Percentiles rank a stretch among this genome's conserved stretches.
Evolutionary conservation across 73 alveolate species (phyloP).

Genomic region (Symbiodinium natans): DNA sequence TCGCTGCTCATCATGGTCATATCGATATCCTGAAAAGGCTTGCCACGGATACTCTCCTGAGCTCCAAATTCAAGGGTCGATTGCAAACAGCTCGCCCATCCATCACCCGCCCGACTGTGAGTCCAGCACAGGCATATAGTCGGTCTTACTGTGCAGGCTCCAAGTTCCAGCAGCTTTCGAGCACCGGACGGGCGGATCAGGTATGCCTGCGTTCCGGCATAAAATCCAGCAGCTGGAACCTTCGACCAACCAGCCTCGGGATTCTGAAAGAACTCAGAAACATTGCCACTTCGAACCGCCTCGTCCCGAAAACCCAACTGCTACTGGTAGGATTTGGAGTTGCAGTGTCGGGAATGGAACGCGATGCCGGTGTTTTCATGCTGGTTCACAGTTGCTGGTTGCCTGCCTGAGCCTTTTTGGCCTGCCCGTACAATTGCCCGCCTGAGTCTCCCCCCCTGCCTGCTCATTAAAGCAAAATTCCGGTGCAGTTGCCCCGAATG

Average conservation of each 20-base stretch:
- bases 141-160: not conserved
- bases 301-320: too few relatives aligned
- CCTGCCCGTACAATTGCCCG: too few relatives aligned
- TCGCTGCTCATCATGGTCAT: constrained; percentile 67
- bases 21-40: constrained; percentile 69
- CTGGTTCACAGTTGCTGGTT: too few relatives aligned
- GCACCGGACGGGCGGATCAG: constrained; percentile 58
- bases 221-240: constrained; percentile 58
- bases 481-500: too few relatives aligned
- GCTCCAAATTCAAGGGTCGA: not conserved
- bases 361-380: too few relatives aligned
- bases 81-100: not conserved
- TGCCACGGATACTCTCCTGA: constrained; percentile 44
- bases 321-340: too few relatives aligned
- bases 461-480: too few relatives aligned
- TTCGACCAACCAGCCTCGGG: constrained; percentile 42
- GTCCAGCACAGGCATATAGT: not conserved
- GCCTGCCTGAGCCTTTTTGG: too few relatives aligned
- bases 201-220: constrained; percentile 83
- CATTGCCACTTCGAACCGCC: too few relatives aligned
- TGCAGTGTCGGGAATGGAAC: too few relatives aligned
- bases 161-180: constrained; percentile 26
- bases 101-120: not conserved
- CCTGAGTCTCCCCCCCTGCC: too few relatives aligned
- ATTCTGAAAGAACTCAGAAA: not conserved